Evolutionary conservation across 179 eudicot genomes (phyloP).

Genomic region (Beta lomatogona): DNA sequence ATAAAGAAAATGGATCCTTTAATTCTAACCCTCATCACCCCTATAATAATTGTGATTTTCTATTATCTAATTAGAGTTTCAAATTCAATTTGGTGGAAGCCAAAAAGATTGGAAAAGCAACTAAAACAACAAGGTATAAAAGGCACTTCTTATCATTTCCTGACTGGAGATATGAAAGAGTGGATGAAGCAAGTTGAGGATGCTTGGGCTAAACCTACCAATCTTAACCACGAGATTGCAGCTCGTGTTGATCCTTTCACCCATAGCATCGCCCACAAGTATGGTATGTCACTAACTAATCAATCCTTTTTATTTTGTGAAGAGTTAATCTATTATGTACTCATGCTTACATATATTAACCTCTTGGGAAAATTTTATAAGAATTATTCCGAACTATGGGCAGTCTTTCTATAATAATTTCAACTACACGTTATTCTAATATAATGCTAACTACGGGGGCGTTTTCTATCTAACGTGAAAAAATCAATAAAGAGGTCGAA

Average conservation of each 20-base stretch:
- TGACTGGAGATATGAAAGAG: constrained; percentile 52
- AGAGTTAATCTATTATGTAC: too few relatives aligned
- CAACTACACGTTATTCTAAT: too few relatives aligned
- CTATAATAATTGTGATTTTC: constrained; percentile 18
- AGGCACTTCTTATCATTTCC: constrained; percentile 44
- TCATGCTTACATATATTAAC: too few relatives aligned
- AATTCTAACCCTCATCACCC: constrained; percentile 12
- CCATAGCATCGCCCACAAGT: constrained; percentile 33
- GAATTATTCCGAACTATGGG: too few relatives aligned
- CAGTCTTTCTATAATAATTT: too few relatives aligned
- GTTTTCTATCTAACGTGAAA: too few relatives aligned
- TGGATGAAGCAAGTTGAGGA: constrained; percentile 34
- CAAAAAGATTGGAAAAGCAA: constrained; percentile 38
- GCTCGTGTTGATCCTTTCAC: constrained; percentile 56
- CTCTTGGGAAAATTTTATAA: too few relatives aligned
- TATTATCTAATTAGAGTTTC: constrained; percentile 25
- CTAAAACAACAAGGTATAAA: constrained; percentile 43
- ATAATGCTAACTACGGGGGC: too few relatives aligned
- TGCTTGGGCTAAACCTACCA: constrained; percentile 51
- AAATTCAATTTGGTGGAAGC: constrained; percentile 44
- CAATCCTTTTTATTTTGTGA: too few relatives aligned
- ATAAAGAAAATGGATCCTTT: constrained; percentile 11
- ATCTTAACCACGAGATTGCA: constrained; percentile 41
- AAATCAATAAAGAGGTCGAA: too few relatives aligned
- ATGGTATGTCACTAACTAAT: constrained; percentile 33